Base-by-base conservation (phyloP, 768 basidiomycete species). In the Phanerochaete carnosa region DNA sequence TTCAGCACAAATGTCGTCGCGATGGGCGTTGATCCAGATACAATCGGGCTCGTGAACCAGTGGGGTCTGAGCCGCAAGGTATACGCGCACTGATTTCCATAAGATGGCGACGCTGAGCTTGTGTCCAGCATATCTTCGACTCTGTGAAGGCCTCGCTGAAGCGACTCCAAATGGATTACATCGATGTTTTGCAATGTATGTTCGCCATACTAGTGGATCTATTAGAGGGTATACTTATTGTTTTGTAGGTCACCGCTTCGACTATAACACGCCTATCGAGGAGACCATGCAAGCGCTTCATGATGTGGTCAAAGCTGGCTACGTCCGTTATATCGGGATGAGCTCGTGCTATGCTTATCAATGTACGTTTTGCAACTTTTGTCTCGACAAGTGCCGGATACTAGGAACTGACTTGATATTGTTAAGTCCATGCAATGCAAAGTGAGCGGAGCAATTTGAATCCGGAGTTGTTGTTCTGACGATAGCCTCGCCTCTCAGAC, bases 121-220 rank as follows among this genome's bases (percentile, higher is more conserved):
- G 35, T 49, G 15, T 15, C 2, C 49, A 91, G 85, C 84, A 87
- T 65, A 90, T 92, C 39, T 92, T 93, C 64, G 87, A 86, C 33
- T 75, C 83, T 0, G 82, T 88, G 35, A 85, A 86, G 66, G 73
- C 75, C 16, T 84, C 83, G 47, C 71, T 92, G 60, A 72, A 87
- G 68, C 80, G 90, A 19, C 77, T 93, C 1, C 86, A 90, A 49
- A 70, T 90, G 28, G 90, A 92, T 55, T 90, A 91, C 63, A 79
- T 93, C 66, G 92, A 92, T 66, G 73, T 92, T 1, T 73, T 91
- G 8, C 90, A 92, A 75, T 88, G 87, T 79, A 65, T 62, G 26
- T 23, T 57, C 23, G 12, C 19, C 47, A n/a, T n/a, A n/a, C n/a
- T n/a, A n/a, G n/a, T n/a, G n/a, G n/a, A n/a, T n/a, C n/a, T n/a